Evolutionary conservation across 257 asterid genomes (phyloP).

Genomic region (Cordia subcordata): DNA sequence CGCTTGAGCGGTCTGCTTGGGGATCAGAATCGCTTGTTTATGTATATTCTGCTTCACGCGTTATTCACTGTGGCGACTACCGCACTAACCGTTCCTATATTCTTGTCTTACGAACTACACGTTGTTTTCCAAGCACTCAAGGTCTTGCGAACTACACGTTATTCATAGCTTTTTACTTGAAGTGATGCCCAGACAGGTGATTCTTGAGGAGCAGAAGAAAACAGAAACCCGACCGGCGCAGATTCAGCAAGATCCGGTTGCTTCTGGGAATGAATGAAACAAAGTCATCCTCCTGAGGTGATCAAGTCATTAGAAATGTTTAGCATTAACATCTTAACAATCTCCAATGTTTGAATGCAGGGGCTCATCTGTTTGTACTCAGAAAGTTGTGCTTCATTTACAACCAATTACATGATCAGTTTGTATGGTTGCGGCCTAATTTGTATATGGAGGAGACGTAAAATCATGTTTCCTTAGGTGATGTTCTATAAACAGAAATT

Average conservation of each 20-base stretch:
- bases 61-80: slow-evolving; percentile 82
- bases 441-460: slow-evolving; percentile 5
- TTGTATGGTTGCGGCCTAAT: neutral
- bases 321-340: neutral
- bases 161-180: slow-evolving; percentile 68
- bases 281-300: slow-evolving; percentile 16
- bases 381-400: neutral
- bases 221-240: slow-evolving; percentile 45
- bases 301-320: slow-evolving; percentile 20
- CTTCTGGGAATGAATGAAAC: slow-evolving; percentile 15
- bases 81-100: slow-evolving; percentile 86
- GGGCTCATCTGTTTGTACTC: neutral
- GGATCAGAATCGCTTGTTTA: slow-evolving; percentile 82
- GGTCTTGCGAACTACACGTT: slow-evolving; percentile 55
- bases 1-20: slow-evolving; percentile 90
- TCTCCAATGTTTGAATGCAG: neutral
- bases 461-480: neutral
- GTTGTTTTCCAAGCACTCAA: slow-evolving; percentile 73
- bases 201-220: slow-evolving; percentile 76
- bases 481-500: neutral
- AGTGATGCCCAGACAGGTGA: slow-evolving; percentile 94
- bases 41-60: slow-evolving; percentile 86
- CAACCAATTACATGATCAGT: neutral
- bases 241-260: too few relatives aligned
- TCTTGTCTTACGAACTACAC: slow-evolving; percentile 69